phyloP scores from a whole-genome alignment of 2,329 filamentous ascomycete genomes.

The Peltaster fructicola region DNA sequence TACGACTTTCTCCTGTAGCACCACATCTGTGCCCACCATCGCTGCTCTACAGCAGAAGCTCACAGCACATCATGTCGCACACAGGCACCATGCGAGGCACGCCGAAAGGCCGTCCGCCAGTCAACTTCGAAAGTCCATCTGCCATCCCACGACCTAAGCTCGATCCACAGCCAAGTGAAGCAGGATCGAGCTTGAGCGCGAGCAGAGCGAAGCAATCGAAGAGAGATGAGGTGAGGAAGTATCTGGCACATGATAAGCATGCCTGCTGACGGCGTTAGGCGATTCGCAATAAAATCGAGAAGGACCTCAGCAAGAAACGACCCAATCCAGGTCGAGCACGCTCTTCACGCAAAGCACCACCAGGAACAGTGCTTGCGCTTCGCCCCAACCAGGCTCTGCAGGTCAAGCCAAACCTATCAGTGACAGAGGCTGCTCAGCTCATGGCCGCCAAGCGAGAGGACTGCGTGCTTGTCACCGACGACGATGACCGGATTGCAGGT shows the following conservation, averaged over 20 bases:
- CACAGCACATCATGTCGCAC: constrained; percentile 34
- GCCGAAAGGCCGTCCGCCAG: constrained; percentile 34
- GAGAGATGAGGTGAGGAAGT: constrained; percentile 66
- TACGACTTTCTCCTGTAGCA: too few relatives aligned
- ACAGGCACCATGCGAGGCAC: constrained; percentile 52
- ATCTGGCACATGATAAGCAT: not conserved
- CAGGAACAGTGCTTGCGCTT: constrained; percentile 85
- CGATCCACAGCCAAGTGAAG: constrained; percentile 39
- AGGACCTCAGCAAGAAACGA: constrained; percentile 95
- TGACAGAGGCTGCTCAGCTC: constrained; percentile 89
- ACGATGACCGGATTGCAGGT: constrained; percentile 92
- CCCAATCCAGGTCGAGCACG: constrained; percentile 59
- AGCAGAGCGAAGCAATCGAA: constrained; percentile 94
- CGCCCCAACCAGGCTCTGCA: constrained; percentile 92
- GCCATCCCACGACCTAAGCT: constrained; percentile 50
- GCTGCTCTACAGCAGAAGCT: too few relatives aligned
- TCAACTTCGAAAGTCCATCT: constrained; percentile 46
- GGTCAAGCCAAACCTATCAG: constrained; percentile 87
- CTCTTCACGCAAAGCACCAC: constrained; percentile 80
- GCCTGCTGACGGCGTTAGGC: constrained; percentile 38
- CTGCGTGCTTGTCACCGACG: constrained; percentile 92
- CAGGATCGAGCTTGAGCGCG: constrained; percentile 61
- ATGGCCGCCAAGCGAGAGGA: constrained; percentile 99
- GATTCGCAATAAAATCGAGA: constrained; percentile 92
- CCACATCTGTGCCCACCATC: too few relatives aligned